Base-by-base conservation (phyloP, 176 grass and related monocot genomes). In the Triticum timopheevii region DNA sequence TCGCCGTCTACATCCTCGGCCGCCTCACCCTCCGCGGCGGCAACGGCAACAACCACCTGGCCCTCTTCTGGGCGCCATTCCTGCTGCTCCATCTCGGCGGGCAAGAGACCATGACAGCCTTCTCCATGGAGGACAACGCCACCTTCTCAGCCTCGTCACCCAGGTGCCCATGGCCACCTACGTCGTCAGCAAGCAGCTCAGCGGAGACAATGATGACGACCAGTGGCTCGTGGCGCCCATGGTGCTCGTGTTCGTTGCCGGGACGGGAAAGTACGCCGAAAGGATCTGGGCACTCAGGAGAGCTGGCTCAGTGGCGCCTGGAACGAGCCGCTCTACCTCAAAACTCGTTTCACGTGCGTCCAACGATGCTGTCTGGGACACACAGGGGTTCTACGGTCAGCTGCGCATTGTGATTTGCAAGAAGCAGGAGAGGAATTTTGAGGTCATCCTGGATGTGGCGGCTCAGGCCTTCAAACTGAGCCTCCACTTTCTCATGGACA, bases 11-110 rank as follows among this genome's bases (percentile, higher is more conserved):
- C 39, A 23, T 56, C 3, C 90, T 92, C 25, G 86, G 82, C 40
- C 80, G 77, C 78, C 82, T 92, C 11, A 83, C 44, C 15, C 13
- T 71, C 10, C 67, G 83, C 3, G 17, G 35, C 25, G 50, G 50
- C 50, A 7, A 16, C 50, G 16, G 15, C 50, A 54, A 19, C 7
- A 54, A 73, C 61, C 76, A 72, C 16, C 36, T 91, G 15, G 24
- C 40, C 28, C 49, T 84, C 50, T 79, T 89, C 35, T 92, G 90
- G 90, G 65, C 83, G 22, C 90, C 90, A 23, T 89, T 92, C 72
- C 86, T 92, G 13, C 73, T 92, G 58, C 86, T 89, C 38, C 90
- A 92, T 54, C 87, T 92, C 8, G 90, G 90, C 0, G 68, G 90
- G 22, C 83, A 84, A 4, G 90, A 92, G 54, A 89, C 82, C 20